Percentiles rank a stretch among this genome's conserved stretches.
phyloP scores from a whole-genome alignment of 2,329 filamentous ascomycete species.

The Colletotrichum chrysophilum region DNA sequence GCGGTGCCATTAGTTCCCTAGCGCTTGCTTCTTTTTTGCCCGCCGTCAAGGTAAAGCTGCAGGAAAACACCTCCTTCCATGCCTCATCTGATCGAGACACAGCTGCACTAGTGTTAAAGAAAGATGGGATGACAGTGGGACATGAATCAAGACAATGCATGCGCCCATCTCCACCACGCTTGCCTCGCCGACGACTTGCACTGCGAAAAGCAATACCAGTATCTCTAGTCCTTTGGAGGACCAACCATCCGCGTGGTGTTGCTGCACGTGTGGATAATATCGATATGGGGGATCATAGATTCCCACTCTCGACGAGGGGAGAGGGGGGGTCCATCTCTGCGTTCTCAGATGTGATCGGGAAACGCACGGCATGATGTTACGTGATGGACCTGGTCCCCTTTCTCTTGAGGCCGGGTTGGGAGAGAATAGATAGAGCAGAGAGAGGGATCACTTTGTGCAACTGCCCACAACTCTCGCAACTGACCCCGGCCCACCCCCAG shows the following conservation, averaged over 20 bases:
- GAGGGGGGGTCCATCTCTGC: neutral
- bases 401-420: neutral
- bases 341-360: constrained; percentile 4
- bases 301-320: neutral
- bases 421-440: neutral
- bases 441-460: neutral
- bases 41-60: neutral
- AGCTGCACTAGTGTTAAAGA: neutral
- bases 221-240: neutral
- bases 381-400: neutral
- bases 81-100: neutral
- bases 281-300: neutral
- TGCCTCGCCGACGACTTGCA: neutral
- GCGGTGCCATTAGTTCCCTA: neutral
- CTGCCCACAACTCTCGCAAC: neutral
- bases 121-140: neutral
- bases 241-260: constrained; percentile 1
- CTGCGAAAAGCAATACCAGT: neutral
- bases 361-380: neutral
- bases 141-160: constrained; percentile 12
- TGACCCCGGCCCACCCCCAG: neutral
- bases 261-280: constrained; percentile 10
- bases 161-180: neutral
- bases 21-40: neutral
- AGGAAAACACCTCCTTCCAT: neutral